Evolutionary conservation across 176 grass and related monocot species (phyloP), one percentile per base, ranked within the genome.

Genomic region (Bothriochloa decipiens): DNA sequence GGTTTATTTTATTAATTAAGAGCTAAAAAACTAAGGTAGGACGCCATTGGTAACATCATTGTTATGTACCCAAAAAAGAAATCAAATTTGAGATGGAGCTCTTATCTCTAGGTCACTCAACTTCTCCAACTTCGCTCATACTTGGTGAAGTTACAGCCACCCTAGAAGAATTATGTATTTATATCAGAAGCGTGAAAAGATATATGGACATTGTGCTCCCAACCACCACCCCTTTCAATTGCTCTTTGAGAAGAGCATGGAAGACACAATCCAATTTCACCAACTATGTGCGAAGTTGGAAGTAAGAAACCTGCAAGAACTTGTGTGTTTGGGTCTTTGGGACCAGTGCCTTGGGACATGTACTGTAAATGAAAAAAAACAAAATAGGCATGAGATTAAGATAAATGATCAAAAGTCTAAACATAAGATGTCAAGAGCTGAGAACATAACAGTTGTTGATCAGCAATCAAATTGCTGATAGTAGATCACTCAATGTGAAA

Each of bases 121-220:
- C 45, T 47, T 47, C 45, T 36, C 35, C 35, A 36, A 36, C 3
- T 36, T 36, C 35, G 13, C 13, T 47, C 45, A 47, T 47, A 47
- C 37, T 52, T 18, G 49, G 5, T 52, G 16, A 52, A 52, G 80
- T 91, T 90, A 92, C 81, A 91, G 78, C 77, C 85, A 49, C 77
- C 84, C 85, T 93, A 91, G 82, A 95, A 97, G 82, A 93, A 91
- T 93, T 93, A 93, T 87, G 65, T 89, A 81, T 89, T 49, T 87
- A 79, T 80, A 97, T 93, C 91, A 97, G 95, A 92, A 88, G 91
- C 80, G 71, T 27, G 85, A 91, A 89, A 91, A 32, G 2, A 32
- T 32, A 32, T 87, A 91, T 83, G 25, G 33, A 74, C 76, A 69
- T 37, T 92, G 78, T 65, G 70, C 81, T 76, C 85, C 85, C 76